phyloP scores from a whole-genome alignment of 345 rosid genomes.

The Rhodomyrtus tomentosa region DNA sequence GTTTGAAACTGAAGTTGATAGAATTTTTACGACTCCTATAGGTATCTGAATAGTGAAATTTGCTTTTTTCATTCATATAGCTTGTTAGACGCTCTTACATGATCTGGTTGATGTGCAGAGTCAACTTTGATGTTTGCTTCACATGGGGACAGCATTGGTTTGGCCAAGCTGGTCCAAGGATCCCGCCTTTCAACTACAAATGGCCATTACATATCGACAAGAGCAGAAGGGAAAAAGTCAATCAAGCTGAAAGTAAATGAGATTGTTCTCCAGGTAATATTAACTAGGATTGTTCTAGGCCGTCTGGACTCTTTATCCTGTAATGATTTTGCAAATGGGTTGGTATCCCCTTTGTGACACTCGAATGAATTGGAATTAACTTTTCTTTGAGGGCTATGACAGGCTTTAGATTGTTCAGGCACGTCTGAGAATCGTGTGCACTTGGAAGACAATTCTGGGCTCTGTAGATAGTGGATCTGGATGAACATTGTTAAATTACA shows the following conservation, averaged over 20 bases:
- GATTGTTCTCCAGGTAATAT: slow-evolving; percentile 73
- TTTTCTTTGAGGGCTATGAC: not conserved
- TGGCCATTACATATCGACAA: slow-evolving; percentile 82
- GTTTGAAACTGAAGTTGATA: slow-evolving; percentile 92
- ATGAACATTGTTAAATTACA: not conserved
- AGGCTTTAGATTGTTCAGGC: not conserved
- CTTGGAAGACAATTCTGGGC: not conserved
- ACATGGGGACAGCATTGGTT: slow-evolving; percentile 69
- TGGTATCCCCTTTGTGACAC: not conserved
- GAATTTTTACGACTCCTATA: slow-evolving; percentile 86
- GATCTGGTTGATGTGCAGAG: slow-evolving; percentile 26
- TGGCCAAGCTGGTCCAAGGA: slow-evolving; percentile 85
- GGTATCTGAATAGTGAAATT: slow-evolving; percentile 35
- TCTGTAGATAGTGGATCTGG: not conserved
- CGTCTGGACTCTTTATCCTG: not conserved
- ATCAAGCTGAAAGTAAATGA: slow-evolving; percentile 80
- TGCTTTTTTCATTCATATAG: slow-evolving; percentile 15
- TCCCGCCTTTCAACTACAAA: slow-evolving; percentile 56
- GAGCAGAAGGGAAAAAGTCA: slow-evolving; percentile 73
- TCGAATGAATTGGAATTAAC: not conserved
- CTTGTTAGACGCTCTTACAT: slow-evolving; percentile 1
- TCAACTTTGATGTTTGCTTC: slow-evolving; percentile 88
- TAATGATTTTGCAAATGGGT: not conserved
- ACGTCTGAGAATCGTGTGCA: not conserved
- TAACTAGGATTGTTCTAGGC: not conserved